phyloP scores from a whole-genome alignment of 768 basidiomycete species.

The Russula virescens region DNA sequence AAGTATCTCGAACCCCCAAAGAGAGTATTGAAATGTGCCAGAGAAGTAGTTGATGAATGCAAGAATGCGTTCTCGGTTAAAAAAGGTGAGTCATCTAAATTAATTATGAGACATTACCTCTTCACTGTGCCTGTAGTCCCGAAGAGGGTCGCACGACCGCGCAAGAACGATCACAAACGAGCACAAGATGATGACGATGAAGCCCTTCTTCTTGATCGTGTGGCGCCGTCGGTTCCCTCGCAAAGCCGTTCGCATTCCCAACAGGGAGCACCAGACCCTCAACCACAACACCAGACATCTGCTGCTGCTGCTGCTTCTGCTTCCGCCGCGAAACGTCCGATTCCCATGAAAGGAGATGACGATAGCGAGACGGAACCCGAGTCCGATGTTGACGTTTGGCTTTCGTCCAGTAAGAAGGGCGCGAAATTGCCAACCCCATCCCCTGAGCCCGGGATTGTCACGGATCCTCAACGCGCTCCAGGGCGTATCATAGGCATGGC shows the following conservation, averaged over 20 bases:
- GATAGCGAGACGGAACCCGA: conserved; percentile 55
- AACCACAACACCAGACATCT: conserved; percentile 15
- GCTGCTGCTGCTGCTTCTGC: not conserved
- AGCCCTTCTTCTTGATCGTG: conserved; percentile 23
- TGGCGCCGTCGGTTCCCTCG: not conserved
- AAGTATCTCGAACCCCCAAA: conserved; percentile 82
- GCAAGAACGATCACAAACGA: conserved; percentile 58
- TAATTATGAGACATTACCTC: not conserved
- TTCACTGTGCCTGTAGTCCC: conserved; percentile 41
- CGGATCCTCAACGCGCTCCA: conserved; percentile 51
- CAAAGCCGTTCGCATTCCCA: conserved; percentile 24
- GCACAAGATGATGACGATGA: conserved; percentile 48
- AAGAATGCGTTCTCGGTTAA: conserved; percentile 69
- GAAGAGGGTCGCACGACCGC: conserved; percentile 50
- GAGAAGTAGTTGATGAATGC: conserved; percentile 51
- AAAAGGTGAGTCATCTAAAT: conserved; percentile 45
- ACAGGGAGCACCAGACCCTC: conserved; percentile 28
- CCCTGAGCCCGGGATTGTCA: conserved; percentile 27
- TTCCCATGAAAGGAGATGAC: conserved; percentile 25
- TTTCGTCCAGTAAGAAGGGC: conserved; percentile 20
- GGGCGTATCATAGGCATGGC: conserved; percentile 74
- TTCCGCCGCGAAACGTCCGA: conserved; percentile 24
- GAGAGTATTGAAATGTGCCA: conserved; percentile 56
- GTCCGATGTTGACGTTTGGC: conserved; percentile 37
- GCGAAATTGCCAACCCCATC: conserved; percentile 24